These are phyloP conservation scores for Wickerhamomyces tratensis DNA, from an alignment of 805 yeast species.

Conservation along the genomic window DNA sequence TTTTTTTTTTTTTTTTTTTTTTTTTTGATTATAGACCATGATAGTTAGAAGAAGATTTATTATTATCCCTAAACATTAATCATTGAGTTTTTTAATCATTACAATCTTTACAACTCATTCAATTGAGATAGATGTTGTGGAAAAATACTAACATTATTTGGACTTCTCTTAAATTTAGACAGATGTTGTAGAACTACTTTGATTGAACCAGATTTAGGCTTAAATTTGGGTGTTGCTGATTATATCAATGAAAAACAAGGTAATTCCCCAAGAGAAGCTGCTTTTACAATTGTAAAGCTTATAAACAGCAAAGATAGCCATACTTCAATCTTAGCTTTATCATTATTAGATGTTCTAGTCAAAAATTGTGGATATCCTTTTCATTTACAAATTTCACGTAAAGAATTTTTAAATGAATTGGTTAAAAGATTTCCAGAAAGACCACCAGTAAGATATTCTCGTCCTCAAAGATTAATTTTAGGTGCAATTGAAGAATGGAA, in stretches of 20 bases:
- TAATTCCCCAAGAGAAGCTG: slow-evolving; percentile 84
- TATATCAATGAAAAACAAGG: slow-evolving; percentile 90
- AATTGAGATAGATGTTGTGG: too few relatives aligned
- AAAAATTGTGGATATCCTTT: slow-evolving; percentile 98
- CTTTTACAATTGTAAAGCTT: slow-evolving; percentile 71
- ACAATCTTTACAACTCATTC: too few relatives aligned
- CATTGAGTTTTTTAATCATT: too few relatives aligned
- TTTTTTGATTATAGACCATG: too few relatives aligned
- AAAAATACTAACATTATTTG: not conserved
- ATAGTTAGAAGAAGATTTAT: too few relatives aligned
- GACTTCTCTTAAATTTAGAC: slow-evolving; percentile 24
- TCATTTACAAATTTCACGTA: slow-evolving; percentile 89
- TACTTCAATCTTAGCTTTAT: slow-evolving; percentile 74
- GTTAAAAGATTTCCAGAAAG: slow-evolving; percentile 91
- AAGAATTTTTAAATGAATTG: slow-evolving; percentile 88
- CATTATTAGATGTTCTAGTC: slow-evolving; percentile 79
- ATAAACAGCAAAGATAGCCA: slow-evolving; percentile 79
- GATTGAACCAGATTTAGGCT: slow-evolving; percentile 77
- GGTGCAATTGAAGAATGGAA: slow-evolving; percentile 97
- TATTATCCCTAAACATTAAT: too few relatives aligned
- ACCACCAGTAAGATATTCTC: slow-evolving; percentile 78
- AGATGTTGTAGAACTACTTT: slow-evolving; percentile 84
- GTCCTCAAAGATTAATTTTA: slow-evolving; percentile 75
- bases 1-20: not conserved
- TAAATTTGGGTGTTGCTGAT: slow-evolving; percentile 90